Evolutionary conservation across 495 filamentous ascomycete genomes (phyloP).

Genomic region (Jackrogersella multiformis): DNA sequence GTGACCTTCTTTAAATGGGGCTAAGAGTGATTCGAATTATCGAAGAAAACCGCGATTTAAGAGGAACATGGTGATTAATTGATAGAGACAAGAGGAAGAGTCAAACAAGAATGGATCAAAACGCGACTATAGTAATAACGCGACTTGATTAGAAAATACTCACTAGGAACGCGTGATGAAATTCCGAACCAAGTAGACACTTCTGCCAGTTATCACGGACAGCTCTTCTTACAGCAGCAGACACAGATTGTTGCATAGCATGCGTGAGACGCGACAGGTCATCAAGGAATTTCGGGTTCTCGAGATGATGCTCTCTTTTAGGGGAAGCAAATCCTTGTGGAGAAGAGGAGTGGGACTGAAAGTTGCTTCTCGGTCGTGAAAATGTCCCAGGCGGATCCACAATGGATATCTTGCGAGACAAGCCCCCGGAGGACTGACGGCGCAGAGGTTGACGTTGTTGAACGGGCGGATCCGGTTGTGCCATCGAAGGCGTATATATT

Average conservation of each 20-base stretch:
- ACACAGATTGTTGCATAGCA: slow-evolving; percentile 52
- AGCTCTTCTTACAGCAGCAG: slow-evolving; percentile 55
- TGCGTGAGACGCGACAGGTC: slow-evolving; percentile 55
- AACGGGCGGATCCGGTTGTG: not conserved
- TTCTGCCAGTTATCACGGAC: slow-evolving; percentile 61
- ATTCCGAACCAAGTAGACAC: slow-evolving; percentile 60
- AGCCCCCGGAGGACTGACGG: slow-evolving; percentile 9
- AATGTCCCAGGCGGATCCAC: slow-evolving; percentile 51
- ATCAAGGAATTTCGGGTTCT: slow-evolving; percentile 52
- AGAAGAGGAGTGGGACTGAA: not conserved
- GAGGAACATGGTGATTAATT: not conserved
- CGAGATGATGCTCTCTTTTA: slow-evolving; percentile 45
- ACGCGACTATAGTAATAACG: not conserved
- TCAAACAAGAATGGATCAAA: not conserved
- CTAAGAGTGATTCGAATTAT: not conserved
- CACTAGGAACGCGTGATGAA: slow-evolving; percentile 60
- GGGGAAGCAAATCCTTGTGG: slow-evolving; percentile 54
- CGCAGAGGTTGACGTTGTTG: slow-evolving; percentile 1
- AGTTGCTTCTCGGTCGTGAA: slow-evolving; percentile 12
- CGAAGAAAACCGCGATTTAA: not conserved
- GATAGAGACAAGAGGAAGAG: not conserved
- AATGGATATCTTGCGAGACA: slow-evolving; percentile 48
- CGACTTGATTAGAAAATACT: slow-evolving; percentile 36
- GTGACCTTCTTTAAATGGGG: not conserved
- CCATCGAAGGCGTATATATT: slow-evolving; percentile 10